Evolutionary conservation across 2,329 filamentous ascomycete species (phyloP).

Genomic region (Penicillium sp.): DNA sequence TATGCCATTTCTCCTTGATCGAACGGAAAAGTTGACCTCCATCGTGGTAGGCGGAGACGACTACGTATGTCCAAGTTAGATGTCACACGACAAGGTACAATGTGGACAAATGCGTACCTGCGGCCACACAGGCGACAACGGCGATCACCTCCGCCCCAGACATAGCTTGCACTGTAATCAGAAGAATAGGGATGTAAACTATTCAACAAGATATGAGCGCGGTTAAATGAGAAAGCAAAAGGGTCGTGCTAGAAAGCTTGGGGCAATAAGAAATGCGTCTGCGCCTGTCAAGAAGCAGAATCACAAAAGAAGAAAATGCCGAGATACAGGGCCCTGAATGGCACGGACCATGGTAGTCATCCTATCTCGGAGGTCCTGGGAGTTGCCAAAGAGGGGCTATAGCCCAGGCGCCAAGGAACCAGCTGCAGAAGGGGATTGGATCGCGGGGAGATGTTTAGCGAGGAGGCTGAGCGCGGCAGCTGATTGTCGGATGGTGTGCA

Average conservation of each 20-base stretch:
- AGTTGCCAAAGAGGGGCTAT: background rate
- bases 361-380: background rate
- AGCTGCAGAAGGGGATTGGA: background rate
- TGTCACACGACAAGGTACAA: background rate
- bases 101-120: conserved; percentile 11
- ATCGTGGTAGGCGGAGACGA: conserved; percentile 33
- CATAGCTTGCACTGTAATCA: conserved; percentile 7
- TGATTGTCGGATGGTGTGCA: background rate
- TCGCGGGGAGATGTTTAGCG: background rate
- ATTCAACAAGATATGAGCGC: background rate
- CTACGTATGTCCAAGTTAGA: conserved; percentile 13
- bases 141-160: conserved; percentile 23
- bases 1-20: conserved; percentile 26
- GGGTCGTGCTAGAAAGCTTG: background rate
- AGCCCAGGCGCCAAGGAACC: background rate
- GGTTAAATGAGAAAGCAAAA: background rate
- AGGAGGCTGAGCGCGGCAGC: background rate
- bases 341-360: background rate
- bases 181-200: background rate
- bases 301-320: background rate
- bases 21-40: conserved; percentile 29
- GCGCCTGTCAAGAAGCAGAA: background rate
- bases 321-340: background rate
- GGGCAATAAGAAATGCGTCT: background rate
- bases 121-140: conserved; percentile 23